Conservation (phyloP, 2,329 filamentous ascomycete genomes). For the Fusarium sp. region DNA sequence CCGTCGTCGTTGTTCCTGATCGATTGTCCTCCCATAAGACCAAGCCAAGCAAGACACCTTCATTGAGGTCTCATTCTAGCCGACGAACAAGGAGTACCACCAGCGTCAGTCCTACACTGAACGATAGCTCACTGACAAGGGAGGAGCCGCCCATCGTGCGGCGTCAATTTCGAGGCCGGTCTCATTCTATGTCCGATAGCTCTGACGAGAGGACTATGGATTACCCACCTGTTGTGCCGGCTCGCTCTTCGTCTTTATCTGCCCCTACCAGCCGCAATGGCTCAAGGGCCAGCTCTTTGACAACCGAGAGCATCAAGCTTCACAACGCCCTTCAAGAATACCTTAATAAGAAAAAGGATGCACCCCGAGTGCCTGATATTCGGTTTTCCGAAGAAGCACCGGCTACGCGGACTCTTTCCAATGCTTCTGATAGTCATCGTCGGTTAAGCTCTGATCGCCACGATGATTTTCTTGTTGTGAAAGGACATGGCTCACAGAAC, state of each 20-base stretch:
- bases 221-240: constrained; percentile 70
- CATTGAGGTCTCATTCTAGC: constrained; percentile 74
- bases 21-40: constrained; percentile 68
- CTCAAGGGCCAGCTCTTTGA: constrained; percentile 69
- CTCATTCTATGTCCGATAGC: constrained; percentile 64
- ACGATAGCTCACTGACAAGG: constrained; percentile 59
- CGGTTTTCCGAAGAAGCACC: constrained; percentile 29
- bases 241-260: constrained; percentile 72
- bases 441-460: constrained; percentile 64
- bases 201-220: constrained; percentile 72
- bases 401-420: constrained; percentile 21
- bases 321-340: constrained; percentile 61
- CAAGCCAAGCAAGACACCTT: constrained; percentile 67
- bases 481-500: constrained; percentile 68
- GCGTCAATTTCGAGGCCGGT: constrained; percentile 57
- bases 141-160: constrained; percentile 62
- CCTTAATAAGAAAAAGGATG: constrained; percentile 43
- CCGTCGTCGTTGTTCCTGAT: constrained; percentile 74
- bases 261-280: constrained; percentile 73
- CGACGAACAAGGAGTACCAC: constrained; percentile 67
- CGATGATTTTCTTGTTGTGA: constrained; percentile 68
- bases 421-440: constrained; percentile 51
- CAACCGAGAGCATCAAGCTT: constrained; percentile 70
- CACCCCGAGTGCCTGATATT: constrained; percentile 30
- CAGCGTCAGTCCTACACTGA: constrained; percentile 66